These are phyloP conservation scores for Cyberlindnera mycetangii DNA, from an alignment of 805 yeast species.

Conservation along the genomic window DNA sequence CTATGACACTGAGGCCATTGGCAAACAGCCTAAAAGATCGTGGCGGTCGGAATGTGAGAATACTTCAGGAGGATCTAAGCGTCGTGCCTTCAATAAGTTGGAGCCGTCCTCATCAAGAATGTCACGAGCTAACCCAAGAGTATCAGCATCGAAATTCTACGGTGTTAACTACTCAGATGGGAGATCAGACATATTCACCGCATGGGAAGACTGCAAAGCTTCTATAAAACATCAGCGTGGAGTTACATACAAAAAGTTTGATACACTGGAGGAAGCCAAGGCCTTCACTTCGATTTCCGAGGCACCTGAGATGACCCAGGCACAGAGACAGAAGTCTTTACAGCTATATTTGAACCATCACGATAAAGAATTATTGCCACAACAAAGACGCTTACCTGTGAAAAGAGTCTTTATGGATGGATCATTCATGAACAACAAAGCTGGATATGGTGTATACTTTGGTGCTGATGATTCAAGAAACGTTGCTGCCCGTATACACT, in stretches of 20 bases:
- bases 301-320: background rate
- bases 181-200: slow-evolving; percentile 26
- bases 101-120: slow-evolving; percentile 1
- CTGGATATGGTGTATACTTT: slow-evolving; percentile 78
- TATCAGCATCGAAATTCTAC: slow-evolving; percentile 17
- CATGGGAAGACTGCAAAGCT: slow-evolving; percentile 34
- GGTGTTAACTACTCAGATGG: slow-evolving; percentile 32
- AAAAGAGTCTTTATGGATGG: slow-evolving; percentile 70
- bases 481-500: slow-evolving; percentile 48
- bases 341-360: slow-evolving; percentile 3
- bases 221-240: slow-evolving; percentile 34
- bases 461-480: slow-evolving; percentile 56
- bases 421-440: slow-evolving; percentile 55
- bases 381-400: slow-evolving; percentile 9
- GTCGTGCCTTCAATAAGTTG: slow-evolving; percentile 40
- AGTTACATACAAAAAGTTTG: slow-evolving; percentile 43
- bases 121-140: background rate
- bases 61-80: slow-evolving; percentile 46
- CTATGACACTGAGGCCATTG: slow-evolving; percentile 57
- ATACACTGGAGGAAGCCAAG: slow-evolving; percentile 15
- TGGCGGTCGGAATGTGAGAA: slow-evolving; percentile 51
- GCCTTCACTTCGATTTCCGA: slow-evolving; percentile 8
- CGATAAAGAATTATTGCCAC: slow-evolving; percentile 1
- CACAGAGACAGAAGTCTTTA: slow-evolving; percentile 2
- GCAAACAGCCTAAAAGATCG: slow-evolving; percentile 45